These are phyloP conservation scores for Heliosperma pusillum DNA, from an alignment of 148 eudicot genomes.

Conservation along the genomic window DNA sequence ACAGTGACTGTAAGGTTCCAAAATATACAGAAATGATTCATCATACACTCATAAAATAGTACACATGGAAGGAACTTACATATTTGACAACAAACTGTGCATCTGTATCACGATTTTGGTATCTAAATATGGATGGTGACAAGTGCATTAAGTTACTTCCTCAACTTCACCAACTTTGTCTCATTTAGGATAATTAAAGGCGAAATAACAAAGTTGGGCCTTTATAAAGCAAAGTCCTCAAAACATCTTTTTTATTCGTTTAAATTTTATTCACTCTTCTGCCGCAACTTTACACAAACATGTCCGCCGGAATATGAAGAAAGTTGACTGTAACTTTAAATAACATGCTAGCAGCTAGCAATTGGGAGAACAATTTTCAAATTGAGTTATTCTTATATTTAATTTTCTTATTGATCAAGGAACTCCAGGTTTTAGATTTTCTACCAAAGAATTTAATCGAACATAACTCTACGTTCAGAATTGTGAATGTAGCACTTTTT, in stretches of 20 bases:
- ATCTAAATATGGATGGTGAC: not conserved
- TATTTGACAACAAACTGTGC: slow-evolving; percentile 9
- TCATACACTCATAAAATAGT: not conserved
- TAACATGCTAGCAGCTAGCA: slow-evolving; percentile 5
- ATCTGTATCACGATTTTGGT: not conserved
- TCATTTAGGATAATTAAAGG: not conserved
- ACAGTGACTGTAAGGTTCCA: slow-evolving; percentile 52
- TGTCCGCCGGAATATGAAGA: too few relatives aligned
- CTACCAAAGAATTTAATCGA: not conserved
- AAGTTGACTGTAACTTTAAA: not conserved
- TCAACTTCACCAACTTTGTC: slow-evolving; percentile 7
- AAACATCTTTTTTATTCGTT: not conserved
- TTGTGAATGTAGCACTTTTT: not conserved
- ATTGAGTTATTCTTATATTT: not conserved
- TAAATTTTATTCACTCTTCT: too few relatives aligned
- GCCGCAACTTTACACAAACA: too few relatives aligned
- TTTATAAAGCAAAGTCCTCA: not conserved
- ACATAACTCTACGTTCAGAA: not conserved
- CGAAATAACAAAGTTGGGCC: not conserved
- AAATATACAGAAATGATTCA: not conserved
- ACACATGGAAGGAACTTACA: not conserved
- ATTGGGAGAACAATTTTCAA: slow-evolving; percentile 1
- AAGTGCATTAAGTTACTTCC: not conserved
- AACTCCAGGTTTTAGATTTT: not conserved
- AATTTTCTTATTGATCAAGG: not conserved